Percentiles rank a stretch among this genome's conserved stretches.
These are phyloP conservation scores for Aureobasidium sp. DNA, from an alignment of 2,329 filamentous ascomycete species.

Conservation along the genomic window DNA sequence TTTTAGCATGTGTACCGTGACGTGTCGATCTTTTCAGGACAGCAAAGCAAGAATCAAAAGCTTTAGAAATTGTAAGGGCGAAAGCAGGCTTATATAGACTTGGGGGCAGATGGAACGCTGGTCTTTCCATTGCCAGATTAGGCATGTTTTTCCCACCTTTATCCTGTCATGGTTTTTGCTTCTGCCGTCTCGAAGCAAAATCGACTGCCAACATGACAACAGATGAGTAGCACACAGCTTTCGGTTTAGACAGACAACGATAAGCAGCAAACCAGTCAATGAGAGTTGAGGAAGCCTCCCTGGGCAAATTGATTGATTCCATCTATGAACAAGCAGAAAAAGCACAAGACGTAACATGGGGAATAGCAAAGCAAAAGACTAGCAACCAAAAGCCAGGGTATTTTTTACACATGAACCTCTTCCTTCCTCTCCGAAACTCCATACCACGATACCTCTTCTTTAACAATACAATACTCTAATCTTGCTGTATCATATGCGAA, in stretches of 20 bases:
- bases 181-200: background rate
- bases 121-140: background rate
- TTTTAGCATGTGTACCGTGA: background rate
- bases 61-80: background rate
- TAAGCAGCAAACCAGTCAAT: background rate
- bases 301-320: too few relatives aligned
- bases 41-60: background rate
- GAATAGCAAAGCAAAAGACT: background rate
- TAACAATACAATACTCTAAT: constrained; percentile 1
- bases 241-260: too few relatives aligned
- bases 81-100: background rate
- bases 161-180: background rate
- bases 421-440: background rate
- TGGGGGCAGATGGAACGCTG: background rate
- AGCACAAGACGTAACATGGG: background rate
- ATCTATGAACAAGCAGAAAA: too few relatives aligned
- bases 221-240: too few relatives aligned
- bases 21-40: too few relatives aligned
- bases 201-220: background rate
- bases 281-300: too few relatives aligned
- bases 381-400: background rate
- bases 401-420: background rate
- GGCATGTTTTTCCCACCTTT: background rate
- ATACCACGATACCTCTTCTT: background rate
- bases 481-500: constrained; percentile 42